Conservation (phyloP, 768 basidiomycete species). For the Gelatoporia subvermispora region DNA sequence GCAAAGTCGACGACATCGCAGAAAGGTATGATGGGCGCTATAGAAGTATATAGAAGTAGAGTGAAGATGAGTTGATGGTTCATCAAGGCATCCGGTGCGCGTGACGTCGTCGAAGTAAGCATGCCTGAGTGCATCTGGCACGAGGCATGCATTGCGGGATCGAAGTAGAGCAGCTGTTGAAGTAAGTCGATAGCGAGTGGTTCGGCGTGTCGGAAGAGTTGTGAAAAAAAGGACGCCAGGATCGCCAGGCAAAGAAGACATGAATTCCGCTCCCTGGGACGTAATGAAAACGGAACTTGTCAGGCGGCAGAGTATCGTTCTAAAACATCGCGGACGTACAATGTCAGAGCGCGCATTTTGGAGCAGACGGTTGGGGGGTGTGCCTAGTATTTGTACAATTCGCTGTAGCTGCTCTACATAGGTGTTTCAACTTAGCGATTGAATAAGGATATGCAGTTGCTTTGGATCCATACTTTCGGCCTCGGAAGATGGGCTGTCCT, state of each 20-base stretch:
- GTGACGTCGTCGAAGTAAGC: constrained; percentile 90
- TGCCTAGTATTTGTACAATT: too few relatives aligned
- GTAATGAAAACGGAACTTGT: too few relatives aligned
- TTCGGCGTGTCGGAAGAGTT: constrained; percentile 77
- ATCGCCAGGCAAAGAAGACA: constrained; percentile 95
- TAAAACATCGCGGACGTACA: too few relatives aligned
- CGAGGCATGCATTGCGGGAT: constrained; percentile 92
- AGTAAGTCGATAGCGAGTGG: constrained; percentile 92
- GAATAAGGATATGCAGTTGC: not conserved
- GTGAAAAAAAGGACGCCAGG: constrained; percentile 90
- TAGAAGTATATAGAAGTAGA: too few relatives aligned
- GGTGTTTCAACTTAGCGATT: constrained; percentile 35
- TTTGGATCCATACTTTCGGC: constrained; percentile 63
- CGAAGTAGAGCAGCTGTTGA: constrained; percentile 87
- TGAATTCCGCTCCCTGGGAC: constrained; percentile 98
- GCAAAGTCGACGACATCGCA: too few relatives aligned
- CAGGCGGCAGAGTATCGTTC: too few relatives aligned
- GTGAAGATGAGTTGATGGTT: constrained; percentile 94
- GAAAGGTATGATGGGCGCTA: too few relatives aligned
- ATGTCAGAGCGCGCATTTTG: too few relatives aligned
- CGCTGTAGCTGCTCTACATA: constrained; percentile 99
- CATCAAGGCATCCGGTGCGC: constrained; percentile 99
- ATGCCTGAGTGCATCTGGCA: constrained; percentile 95
- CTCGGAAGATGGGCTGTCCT: constrained; percentile 95
- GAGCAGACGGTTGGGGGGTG: too few relatives aligned